Evolutionary conservation across 2,329 filamentous ascomycete species (phyloP), one percentile per base, ranked within the genome.

Genomic region (Penicillium olsonii): DNA sequence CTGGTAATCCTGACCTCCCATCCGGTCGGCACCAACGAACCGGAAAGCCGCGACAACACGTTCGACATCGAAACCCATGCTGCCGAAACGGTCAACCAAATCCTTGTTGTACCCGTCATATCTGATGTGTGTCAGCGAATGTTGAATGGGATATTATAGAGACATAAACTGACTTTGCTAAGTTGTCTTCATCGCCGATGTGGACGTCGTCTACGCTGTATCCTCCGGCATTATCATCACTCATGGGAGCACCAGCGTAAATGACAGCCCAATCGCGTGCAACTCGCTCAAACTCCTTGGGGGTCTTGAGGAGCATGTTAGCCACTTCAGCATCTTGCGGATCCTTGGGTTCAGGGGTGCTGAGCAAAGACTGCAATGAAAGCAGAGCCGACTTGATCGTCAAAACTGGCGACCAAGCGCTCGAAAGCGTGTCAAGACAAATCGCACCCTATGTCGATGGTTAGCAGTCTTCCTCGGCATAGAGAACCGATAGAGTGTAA

Each of bases 271-370:
- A 99, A 58, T 96, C 88, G 55, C 91, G 84, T 1, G 94, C 94
- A 57, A 88, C 87, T 56, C 84, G 80, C 46, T 88, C 84, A 64
- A 96, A 97, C 48, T 85, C 83, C 40, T 88, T 83, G 0, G 90
- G 90, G 39, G 88, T 82, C 2, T 85, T 82, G 52, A 95, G 78
- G 65, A 97, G 80, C 90, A 96, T 95, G 64, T 82, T 84, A 19
- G 94, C 94, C 1, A 97, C 94, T 70, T 96, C 90, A 33, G 92
- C 92, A 65, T 99, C 94, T 75, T 99, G 94, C 0, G 94, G 94
- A 59, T 99, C 94, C 63, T 92, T 95, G 0, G 94, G 92, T 69
- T 99, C 95, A 3, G 94, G 94, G 15, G 87, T 90, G 73, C 90
- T 90, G 64, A 99, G 88, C 15, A 99, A 84, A 59, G 92, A 92